These are phyloP conservation scores for Dioszegia hungarica DNA, from an alignment of 768 basidiomycete genomes.

Conservation along the genomic window DNA sequence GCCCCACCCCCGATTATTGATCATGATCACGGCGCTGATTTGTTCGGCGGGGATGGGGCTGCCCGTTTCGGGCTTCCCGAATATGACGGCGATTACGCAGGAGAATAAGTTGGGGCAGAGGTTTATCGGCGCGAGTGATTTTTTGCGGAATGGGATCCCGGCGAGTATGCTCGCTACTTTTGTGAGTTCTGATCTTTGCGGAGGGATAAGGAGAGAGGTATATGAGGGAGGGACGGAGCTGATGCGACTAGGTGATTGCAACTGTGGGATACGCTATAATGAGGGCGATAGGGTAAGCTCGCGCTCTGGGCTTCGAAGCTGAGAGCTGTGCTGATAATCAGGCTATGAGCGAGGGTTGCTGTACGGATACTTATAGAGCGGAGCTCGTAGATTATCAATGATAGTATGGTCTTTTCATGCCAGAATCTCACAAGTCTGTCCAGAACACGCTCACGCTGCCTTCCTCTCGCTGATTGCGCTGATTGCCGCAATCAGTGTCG, in stretches of 20 bases:
- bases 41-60: constrained; percentile 97
- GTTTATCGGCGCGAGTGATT: constrained; percentile 77
- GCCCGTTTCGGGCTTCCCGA: constrained; percentile 98
- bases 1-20: constrained; percentile 71
- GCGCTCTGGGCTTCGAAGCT: neutral
- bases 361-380: no score
- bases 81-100: constrained; percentile 84
- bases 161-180: constrained; percentile 84
- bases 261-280: constrained; percentile 71
- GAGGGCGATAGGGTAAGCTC: constrained; percentile 20
- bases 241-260: constrained; percentile 62
- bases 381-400: no score
- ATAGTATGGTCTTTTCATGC: no score
- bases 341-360: no score
- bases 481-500: no score
- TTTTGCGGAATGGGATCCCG: constrained; percentile 88
- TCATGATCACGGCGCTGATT: constrained; percentile 62
- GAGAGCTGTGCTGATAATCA: neutral
- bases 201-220: no score
- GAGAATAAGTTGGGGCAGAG: constrained; percentile 89
- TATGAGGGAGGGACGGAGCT: neutral
- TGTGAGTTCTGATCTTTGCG: constrained; percentile 52
- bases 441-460: no score
- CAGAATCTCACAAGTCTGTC: no score
- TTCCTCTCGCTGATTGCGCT: no score